These are phyloP conservation scores for Stevia rebaudiana DNA, from an alignment of 140 eudicot genomes.

Conservation along the genomic window DNA sequence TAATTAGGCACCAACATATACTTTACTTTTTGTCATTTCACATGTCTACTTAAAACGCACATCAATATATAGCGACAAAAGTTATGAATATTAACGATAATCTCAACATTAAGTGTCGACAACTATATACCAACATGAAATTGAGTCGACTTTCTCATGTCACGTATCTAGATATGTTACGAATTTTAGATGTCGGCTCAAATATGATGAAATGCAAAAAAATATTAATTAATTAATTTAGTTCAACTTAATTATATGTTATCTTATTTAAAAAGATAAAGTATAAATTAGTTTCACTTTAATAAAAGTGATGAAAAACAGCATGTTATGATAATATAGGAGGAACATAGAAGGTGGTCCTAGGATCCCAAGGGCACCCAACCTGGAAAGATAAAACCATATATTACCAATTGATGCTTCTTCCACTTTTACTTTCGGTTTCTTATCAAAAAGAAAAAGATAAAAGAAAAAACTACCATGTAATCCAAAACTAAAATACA, in stretches of 20 bases:
- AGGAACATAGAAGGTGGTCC: constrained; percentile 18
- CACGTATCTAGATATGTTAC: background rate
- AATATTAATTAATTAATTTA: background rate
- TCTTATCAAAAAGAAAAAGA: background rate
- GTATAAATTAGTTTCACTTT: background rate
- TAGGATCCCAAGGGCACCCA: constrained; percentile 26
- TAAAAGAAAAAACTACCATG: background rate
- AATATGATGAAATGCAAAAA: no score
- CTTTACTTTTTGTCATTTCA: constrained; percentile 21
- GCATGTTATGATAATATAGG: constrained; percentile 4
- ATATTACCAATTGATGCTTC: constrained; percentile 23
- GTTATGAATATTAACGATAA: background rate
- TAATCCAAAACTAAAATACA: constrained; percentile 2
- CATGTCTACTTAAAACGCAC: constrained; percentile 2
- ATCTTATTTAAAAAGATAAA: background rate
- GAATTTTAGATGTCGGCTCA: no score
- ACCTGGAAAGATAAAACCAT: constrained; percentile 31
- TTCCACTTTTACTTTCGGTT: constrained; percentile 26
- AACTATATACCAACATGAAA: background rate
- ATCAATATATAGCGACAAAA: background rate
- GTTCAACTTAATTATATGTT: no score
- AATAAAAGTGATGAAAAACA: constrained; percentile 4
- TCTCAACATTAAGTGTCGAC: background rate
- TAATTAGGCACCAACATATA: constrained; percentile 18
- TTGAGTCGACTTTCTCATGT: background rate